Conservation (phyloP, 495 filamentous ascomycete species). For the Pseudotulostoma volvatum region DNA sequence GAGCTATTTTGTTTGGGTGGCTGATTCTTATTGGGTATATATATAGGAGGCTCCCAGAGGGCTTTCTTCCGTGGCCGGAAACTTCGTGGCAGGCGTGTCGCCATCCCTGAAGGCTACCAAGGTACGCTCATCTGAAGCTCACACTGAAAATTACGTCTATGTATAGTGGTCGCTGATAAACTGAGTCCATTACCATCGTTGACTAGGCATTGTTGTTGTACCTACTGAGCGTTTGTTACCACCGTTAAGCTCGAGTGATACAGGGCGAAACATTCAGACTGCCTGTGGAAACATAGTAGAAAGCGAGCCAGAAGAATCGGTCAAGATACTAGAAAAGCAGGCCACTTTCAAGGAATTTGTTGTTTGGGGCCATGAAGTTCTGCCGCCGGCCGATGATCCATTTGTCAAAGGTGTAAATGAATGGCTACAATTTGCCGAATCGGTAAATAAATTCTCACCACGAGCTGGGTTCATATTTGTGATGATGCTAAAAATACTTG, state of each 20-base stretch:
- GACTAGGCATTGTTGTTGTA: conserved; percentile 25
- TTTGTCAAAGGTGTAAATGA: conserved; percentile 62
- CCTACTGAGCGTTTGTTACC: conserved; percentile 21
- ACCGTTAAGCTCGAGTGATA: conserved; percentile 13
- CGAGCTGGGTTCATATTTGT: no score
- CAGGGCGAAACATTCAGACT: conserved; percentile 12
- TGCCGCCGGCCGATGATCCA: conserved; percentile 49
- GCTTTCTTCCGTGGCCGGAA: conserved; percentile 75
- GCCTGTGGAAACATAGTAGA: conserved; percentile 22
- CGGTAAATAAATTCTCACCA: no score
- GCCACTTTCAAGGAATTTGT: conserved; percentile 60
- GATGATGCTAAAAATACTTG: no score
- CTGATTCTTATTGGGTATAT: no score
- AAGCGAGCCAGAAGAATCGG: conserved; percentile 26
- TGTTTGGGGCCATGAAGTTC: conserved; percentile 70
- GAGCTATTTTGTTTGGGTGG: conserved; percentile 2
- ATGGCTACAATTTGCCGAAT: conserved; percentile 65
- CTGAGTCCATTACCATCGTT: background rate
- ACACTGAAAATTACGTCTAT: background rate
- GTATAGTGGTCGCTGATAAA: background rate
- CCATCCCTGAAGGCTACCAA: conserved; percentile 58
- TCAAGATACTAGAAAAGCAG: conserved; percentile 45
- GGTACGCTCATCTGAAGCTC: conserved; percentile 25
- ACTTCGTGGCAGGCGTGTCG: conserved; percentile 48
- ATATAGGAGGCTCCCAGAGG: conserved; percentile 31